Conservation (phyloP, 108 stramenopile species). For the Chaetoceros muelleri region DNA sequence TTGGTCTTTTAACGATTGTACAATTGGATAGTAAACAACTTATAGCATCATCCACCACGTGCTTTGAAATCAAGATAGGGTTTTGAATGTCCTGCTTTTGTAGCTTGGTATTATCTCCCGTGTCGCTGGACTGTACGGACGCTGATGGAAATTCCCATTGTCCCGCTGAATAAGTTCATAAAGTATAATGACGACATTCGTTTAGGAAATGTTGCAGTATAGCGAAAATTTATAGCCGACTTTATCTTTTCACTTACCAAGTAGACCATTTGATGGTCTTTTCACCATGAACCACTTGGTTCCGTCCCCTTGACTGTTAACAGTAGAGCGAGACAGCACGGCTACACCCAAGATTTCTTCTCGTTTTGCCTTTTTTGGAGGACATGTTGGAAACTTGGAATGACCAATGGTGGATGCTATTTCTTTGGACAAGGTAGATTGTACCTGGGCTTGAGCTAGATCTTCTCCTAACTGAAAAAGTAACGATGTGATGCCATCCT, state of each 20-base stretch:
- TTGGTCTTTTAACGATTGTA: background rate
- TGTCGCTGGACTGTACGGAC: slow-evolving; percentile 33
- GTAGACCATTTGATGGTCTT: slow-evolving; percentile 51
- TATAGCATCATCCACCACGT: too few relatives aligned
- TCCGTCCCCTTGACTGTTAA: slow-evolving; percentile 9
- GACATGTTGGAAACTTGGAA: slow-evolving; percentile 46
- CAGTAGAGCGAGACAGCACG: slow-evolving; percentile 17
- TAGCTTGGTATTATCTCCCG: slow-evolving; percentile 10
- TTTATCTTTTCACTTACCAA: too few relatives aligned
- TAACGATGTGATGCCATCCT: slow-evolving; percentile 19
- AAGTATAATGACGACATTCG: too few relatives aligned
- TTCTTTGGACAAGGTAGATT: background rate
- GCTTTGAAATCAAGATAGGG: background rate
- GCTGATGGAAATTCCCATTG: slow-evolving; percentile 84
- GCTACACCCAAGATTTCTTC: slow-evolving; percentile 74
- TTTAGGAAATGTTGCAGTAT: too few relatives aligned
- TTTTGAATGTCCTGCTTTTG: slow-evolving; percentile 17
- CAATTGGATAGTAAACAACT: background rate
- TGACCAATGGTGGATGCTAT: slow-evolving; percentile 37
- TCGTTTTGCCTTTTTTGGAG: slow-evolving; percentile 67
- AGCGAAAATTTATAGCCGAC: too few relatives aligned
- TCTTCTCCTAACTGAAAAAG: slow-evolving; percentile 19
- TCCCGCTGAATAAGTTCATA: too few relatives aligned
- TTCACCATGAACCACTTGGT: slow-evolving; percentile 60
- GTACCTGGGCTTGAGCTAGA: background rate